These are phyloP conservation scores for Carex arenaria DNA, from an alignment of 202 grass and related monocot species.

Conservation along the genomic window DNA sequence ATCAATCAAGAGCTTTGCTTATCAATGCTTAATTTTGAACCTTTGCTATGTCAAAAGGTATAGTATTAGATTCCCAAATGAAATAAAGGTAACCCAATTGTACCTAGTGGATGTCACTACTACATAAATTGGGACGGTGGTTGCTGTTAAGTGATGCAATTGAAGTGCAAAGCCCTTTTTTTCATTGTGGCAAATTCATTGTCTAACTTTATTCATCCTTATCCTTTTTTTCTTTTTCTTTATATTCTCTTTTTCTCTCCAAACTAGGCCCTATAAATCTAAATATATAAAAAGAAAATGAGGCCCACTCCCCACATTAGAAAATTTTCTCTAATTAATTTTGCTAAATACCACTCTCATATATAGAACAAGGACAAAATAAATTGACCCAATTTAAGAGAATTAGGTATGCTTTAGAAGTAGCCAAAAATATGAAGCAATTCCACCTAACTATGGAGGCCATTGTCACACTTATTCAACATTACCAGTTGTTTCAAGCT, in stretches of 20 bases:
- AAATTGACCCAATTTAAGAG: not conserved
- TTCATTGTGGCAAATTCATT: not conserved
- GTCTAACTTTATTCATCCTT: not conserved
- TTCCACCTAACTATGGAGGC: not conserved
- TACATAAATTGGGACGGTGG: not conserved
- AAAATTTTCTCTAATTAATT: conserved; percentile 1
- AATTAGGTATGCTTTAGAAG: not conserved
- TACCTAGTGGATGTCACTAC: not conserved
- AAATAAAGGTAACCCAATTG: not conserved
- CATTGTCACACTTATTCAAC: not conserved
- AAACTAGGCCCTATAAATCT: not conserved
- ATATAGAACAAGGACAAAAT: not conserved
- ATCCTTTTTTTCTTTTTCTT: not conserved
- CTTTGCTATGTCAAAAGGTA: not conserved
- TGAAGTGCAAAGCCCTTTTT: not conserved
- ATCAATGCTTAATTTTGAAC: not conserved
- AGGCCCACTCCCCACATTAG: not conserved
- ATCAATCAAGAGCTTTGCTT: not conserved
- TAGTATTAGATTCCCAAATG: not conserved
- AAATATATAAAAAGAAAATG: not conserved
- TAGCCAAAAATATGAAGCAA: not conserved
- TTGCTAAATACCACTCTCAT: not conserved
- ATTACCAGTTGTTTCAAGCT: not conserved
- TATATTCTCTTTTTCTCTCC: not conserved
- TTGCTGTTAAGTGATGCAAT: not conserved